Evolutionary conservation across 2,329 filamentous ascomycete genomes (phyloP).

Genomic region (Neonectria neomacrospora): DNA sequence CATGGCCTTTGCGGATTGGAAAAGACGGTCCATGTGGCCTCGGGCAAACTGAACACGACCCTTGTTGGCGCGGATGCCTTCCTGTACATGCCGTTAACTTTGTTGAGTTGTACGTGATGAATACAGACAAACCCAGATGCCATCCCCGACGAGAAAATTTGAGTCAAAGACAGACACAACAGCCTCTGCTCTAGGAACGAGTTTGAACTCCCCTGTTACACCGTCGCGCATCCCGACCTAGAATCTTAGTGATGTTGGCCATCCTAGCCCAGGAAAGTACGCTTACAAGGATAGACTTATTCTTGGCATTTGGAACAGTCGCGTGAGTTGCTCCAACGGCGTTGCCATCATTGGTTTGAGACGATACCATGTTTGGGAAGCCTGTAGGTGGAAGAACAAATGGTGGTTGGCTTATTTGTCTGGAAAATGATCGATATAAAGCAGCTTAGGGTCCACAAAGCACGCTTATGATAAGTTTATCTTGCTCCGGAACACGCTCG

Average conservation of each 20-base stretch:
- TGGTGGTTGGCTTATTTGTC: not conserved
- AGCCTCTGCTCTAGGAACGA: constrained; percentile 39
- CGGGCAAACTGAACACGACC: constrained; percentile 43
- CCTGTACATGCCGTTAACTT: constrained; percentile 14
- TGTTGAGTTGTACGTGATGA: accelerated
- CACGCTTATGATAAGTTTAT: not conserved
- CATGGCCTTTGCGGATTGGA: constrained; percentile 46
- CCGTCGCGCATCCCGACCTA: constrained; percentile 45
- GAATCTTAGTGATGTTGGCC: not conserved
- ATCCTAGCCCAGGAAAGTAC: not conserved
- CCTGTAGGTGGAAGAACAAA: not conserved
- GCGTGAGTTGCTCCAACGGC: constrained; percentile 30
- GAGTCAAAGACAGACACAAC: constrained; percentile 45
- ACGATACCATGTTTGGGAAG: not conserved
- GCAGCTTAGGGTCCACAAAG: not conserved
- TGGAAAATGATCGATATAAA: not conserved
- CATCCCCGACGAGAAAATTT: constrained; percentile 44
- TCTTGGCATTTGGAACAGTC: constrained; percentile 40
- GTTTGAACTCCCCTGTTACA: constrained; percentile 37
- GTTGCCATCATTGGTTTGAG: not conserved
- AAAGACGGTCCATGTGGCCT: constrained; percentile 44
- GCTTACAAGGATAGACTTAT: constrained; percentile 37
- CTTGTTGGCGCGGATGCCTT: constrained; percentile 42
- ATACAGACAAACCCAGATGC: constrained; percentile 37
- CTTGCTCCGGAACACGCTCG: not conserved